Evolutionary conservation across 306 rosid genomes (phyloP), one percentile per base, ranked within the genome.

Genomic region (Quercus mongolica): DNA sequence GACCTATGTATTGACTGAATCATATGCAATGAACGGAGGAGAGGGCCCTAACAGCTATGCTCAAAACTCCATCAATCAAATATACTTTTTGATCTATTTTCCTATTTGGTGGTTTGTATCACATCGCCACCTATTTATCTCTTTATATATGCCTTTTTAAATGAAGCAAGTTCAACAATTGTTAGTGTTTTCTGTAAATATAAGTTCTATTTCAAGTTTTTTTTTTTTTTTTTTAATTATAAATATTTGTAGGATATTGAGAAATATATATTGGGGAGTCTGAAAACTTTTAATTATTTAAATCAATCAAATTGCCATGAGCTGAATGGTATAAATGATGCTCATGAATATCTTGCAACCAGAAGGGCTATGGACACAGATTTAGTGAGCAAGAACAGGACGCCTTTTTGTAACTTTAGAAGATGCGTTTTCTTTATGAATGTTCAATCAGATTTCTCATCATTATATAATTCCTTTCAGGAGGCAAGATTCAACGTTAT

Each of bases 341-440:
- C 90, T 5, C 87, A 92, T 7, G 97, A 94, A 89, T 94, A 94
- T 91, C 91, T 93, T 80, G 97, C 95, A 18, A 94, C 98, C 56
- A 85, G 97, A 85, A 90, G 98, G 84, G 98, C 98, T 67, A 94
- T 94, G 98, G 98, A 94, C 89, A 49, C 92, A 73, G 98, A 86
- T 92, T 92, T 89, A 92, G 91, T 70, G 97, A 94, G 74, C 94
- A 86, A 81, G 98, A 94, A 84, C 98, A 5, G 8, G 2, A 35
- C 6, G 44, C 44, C 44, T 35, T 35, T 6, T 35, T 6, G 44
- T 35, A 35, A 35, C 44, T 35, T 6, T 6, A 6, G 9, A 35
- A 35, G 44, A 35, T 6, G 1, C 0, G 9, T 35, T 35, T 35
- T 6, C 41, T 6, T 35, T 6, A 35, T 35, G 41, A 35, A 35